These are phyloP conservation scores for Sphaerulina musiva DNA, from an alignment of 2,329 filamentous ascomycete genomes.

Conservation along the genomic window DNA sequence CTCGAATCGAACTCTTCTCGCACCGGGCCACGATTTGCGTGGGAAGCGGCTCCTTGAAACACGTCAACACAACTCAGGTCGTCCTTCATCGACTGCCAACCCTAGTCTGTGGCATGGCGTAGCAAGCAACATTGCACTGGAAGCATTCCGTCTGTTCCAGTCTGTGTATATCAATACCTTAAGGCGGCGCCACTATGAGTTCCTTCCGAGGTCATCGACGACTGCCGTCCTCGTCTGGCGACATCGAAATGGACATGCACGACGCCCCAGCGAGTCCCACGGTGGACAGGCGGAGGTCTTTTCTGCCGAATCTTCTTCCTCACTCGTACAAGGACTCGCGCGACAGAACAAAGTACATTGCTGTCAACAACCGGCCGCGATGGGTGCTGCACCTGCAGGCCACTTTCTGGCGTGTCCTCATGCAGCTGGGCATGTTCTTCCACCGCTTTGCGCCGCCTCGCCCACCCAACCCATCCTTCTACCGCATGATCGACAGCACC, in stretches of 20 bases:
- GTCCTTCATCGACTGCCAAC: no score
- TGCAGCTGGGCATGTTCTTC: conserved; percentile 62
- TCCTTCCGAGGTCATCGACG: neutral
- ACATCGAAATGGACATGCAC: conserved; percentile 1
- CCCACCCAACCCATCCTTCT: conserved; percentile 56
- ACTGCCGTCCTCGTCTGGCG: neutral
- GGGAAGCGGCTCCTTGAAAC: neutral
- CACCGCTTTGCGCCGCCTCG: conserved; percentile 57
- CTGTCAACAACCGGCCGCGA: conserved; percentile 39
- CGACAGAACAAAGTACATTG: conserved; percentile 13
- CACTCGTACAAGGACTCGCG: conserved; percentile 12
- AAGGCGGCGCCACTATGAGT: neutral
- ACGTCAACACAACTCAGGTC: neutral
- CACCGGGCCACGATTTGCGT: neutral
- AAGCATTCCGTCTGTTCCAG: no score
- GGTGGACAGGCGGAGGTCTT: conserved; percentile 1
- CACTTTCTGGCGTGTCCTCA: conserved; percentile 59
- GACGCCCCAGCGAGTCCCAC: neutral
- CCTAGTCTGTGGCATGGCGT: no score
- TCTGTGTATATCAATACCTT: no score
- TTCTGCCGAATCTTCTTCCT: conserved; percentile 13
- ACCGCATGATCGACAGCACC: conserved; percentile 48
- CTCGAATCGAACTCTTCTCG: neutral
- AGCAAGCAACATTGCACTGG: no score
- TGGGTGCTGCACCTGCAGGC: conserved; percentile 59